Percentiles rank a stretch among this genome's conserved stretches.
These are phyloP conservation scores for Diplodia seriata DNA, from an alignment of 2,329 filamentous ascomycete species.

Conservation along the genomic window DNA sequence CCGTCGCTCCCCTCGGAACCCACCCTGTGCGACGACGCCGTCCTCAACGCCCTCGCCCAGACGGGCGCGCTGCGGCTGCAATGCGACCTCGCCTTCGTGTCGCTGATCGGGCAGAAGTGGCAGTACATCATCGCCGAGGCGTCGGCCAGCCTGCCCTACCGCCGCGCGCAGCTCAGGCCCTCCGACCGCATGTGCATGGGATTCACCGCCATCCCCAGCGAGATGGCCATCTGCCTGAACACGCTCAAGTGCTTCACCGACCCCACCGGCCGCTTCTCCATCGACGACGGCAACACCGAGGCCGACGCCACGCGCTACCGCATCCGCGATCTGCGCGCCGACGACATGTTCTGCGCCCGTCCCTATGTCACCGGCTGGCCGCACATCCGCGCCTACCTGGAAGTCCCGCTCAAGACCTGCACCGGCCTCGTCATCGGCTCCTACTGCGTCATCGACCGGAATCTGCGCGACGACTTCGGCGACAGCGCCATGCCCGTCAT, in stretches of 20 bases:
- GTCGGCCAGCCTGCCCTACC: constrained; percentile 42
- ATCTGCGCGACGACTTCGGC: constrained; percentile 36
- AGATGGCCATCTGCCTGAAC: background rate
- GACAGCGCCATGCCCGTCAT: constrained; percentile 39
- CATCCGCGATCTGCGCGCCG: background rate
- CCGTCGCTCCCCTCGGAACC: constrained; percentile 36
- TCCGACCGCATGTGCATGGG: background rate
- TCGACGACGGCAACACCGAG: constrained; percentile 35
- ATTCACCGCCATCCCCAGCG: background rate
- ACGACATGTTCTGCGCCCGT: constrained; percentile 16
- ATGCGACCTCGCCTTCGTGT: constrained; percentile 45
- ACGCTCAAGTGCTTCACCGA: constrained; percentile 7
- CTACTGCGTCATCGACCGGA: constrained; percentile 40
- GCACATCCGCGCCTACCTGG: constrained; percentile 41
- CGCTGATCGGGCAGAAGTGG: constrained; percentile 47
- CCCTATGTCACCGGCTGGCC: constrained; percentile 33
- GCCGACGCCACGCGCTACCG: constrained; percentile 38
- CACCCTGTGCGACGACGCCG: constrained; percentile 41
- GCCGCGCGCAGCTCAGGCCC: constrained; percentile 39
- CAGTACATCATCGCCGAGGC: constrained; percentile 48
- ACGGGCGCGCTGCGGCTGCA: constrained; percentile 47
- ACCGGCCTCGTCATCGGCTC: constrained; percentile 39
- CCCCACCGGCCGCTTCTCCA: background rate
- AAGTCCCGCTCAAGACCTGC: constrained; percentile 38
- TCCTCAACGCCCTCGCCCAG: constrained; percentile 48